A percentile compares a stretch with the other conserved stretches of the same genome.
Evolutionary conservation across 176 grass and related monocot species (phyloP).

Genomic region (Bromus sterilis): DNA sequence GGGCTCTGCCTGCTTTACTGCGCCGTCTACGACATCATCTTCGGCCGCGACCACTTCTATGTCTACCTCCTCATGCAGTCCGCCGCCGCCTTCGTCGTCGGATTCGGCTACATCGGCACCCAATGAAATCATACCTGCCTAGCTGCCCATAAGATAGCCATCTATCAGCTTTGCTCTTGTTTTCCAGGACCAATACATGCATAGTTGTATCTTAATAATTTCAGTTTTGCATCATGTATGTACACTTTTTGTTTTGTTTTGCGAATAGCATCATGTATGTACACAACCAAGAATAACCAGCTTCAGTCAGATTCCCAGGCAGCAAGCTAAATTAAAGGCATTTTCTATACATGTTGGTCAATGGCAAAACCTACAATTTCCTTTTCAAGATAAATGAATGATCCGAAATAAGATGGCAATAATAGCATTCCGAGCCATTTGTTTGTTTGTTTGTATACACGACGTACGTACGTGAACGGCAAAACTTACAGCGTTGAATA

Average conservation of each 20-base stretch:
- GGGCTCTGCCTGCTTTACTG: conserved; percentile 63
- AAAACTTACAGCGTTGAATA: neutral
- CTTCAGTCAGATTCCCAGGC: neutral
- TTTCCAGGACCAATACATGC: neutral
- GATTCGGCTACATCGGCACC: conserved; percentile 59
- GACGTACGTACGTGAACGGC: neutral
- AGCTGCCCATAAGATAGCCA: too few relatives aligned
- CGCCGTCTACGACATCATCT: conserved; percentile 57
- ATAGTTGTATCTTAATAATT: neutral
- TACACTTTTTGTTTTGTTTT: too few relatives aligned
- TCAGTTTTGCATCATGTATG: too few relatives aligned
- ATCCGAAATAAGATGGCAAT: neutral
- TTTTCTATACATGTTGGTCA: neutral
- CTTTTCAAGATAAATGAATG: neutral
- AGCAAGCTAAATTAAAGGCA: too few relatives aligned
- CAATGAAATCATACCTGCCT: neutral
- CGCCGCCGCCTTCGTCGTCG: conserved; percentile 65
- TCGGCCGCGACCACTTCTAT: conserved; percentile 57
- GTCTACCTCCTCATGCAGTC: conserved; percentile 70
- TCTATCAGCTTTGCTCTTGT: neutral
- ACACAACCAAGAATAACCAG: neutral
- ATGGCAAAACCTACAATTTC: neutral
- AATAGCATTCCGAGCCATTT: neutral
- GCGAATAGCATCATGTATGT: too few relatives aligned
- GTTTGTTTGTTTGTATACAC: neutral